Percentiles rank a stretch among this genome's conserved stretches.
Conservation (phyloP, 345 rosid genomes). For the Gossypium herbaceum region DNA sequence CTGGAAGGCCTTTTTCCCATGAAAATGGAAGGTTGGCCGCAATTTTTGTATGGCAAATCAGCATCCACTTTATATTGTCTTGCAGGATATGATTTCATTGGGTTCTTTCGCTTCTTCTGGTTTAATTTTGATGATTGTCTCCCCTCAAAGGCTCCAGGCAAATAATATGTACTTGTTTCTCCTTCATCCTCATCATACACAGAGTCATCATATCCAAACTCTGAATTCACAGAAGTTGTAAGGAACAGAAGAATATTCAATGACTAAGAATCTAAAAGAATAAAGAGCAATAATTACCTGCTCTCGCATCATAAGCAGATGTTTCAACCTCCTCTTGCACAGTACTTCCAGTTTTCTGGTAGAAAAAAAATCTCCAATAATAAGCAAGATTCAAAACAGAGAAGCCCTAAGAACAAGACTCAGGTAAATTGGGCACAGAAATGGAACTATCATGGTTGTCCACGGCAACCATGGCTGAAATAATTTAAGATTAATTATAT, state of each 20-base stretch:
- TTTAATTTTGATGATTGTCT: constrained; percentile 48
- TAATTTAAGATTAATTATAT: not conserved
- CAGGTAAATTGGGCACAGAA: not conserved
- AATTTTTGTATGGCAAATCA: constrained; percentile 51
- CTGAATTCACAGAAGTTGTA: constrained; percentile 36
- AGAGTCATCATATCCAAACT: constrained; percentile 50
- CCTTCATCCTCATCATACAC: constrained; percentile 86
- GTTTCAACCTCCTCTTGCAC: constrained; percentile 89
- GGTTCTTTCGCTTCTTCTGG: constrained; percentile 48
- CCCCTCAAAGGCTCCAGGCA: constrained; percentile 56
- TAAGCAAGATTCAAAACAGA: constrained; percentile 3
- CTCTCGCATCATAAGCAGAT: constrained; percentile 55
- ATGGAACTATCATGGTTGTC: not conserved
- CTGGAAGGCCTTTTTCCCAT: constrained; percentile 66
- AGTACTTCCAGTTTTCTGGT: constrained; percentile 64
- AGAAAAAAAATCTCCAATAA: not conserved
- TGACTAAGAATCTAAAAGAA: not conserved
- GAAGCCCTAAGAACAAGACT: not conserved
- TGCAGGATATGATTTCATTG: constrained; percentile 38
- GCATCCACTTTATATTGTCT: constrained; percentile 30
- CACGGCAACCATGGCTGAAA: not conserved
- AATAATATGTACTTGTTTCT: constrained; percentile 69
- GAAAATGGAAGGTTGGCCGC: constrained; percentile 40
- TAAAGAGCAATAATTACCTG: constrained; percentile 47
- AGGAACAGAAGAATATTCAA: constrained; percentile 13